Conservation (phyloP, 2,329 filamentous ascomycete species). For the Rhinocladiella similis region DNA sequence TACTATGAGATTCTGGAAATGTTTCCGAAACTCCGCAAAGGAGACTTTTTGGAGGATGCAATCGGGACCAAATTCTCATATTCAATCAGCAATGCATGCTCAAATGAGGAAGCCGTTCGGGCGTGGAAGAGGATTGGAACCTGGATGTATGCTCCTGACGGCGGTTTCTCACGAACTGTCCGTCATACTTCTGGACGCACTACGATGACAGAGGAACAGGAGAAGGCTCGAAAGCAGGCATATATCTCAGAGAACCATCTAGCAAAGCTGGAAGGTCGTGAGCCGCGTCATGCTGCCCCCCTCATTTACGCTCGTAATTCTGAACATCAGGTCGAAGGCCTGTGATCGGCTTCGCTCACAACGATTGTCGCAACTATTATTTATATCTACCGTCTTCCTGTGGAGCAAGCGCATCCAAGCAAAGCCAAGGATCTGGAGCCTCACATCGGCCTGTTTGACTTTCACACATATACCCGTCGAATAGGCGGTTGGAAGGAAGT, state of each 20-base stretch:
- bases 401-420: no score
- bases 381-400: no score
- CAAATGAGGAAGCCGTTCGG: not conserved
- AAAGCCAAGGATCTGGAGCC: no score
- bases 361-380: no score
- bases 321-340: no score
- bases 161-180: not conserved
- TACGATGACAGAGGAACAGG: not conserved
- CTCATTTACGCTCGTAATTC: no score
- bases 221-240: not conserved
- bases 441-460: no score
- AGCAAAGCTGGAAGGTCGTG: not conserved
- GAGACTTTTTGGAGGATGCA: not conserved
- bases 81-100: not conserved
- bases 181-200: conserved; percentile 2
- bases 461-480: no score
- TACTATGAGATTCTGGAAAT: not conserved
- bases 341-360: no score
- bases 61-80: not conserved
- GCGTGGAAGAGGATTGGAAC: conserved; percentile 2
- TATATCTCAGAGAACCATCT: not conserved
- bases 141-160: conserved; percentile 1
- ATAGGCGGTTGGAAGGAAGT: no score
- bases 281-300: not conserved
- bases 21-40: not conserved